Percentiles rank a stretch among this genome's conserved stretches.
Evolutionary conservation across 2,329 filamentous ascomycete species (phyloP).

Genomic region (Phyllosticta citribraziliensis): DNA sequence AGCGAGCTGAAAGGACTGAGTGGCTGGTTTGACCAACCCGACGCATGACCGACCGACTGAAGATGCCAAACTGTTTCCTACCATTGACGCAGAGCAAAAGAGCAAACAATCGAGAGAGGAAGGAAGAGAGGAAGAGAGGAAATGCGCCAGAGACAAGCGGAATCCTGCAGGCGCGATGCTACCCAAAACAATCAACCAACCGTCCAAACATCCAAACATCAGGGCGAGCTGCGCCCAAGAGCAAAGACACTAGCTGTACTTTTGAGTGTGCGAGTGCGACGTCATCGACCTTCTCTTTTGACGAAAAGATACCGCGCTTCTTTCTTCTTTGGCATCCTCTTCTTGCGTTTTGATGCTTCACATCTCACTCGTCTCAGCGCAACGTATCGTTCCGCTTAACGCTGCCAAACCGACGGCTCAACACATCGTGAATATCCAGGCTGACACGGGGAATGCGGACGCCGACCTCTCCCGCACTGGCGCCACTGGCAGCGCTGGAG

Average conservation of each 20-base stretch:
- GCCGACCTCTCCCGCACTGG: neutral
- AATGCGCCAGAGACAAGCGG: too few relatives aligned
- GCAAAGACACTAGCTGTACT: too few relatives aligned
- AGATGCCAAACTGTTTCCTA: neutral
- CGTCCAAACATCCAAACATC: too few relatives aligned
- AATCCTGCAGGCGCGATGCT: too few relatives aligned
- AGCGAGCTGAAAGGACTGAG: too few relatives aligned
- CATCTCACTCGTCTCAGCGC: neutral
- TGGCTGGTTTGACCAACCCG: too few relatives aligned
- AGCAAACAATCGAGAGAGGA: neutral
- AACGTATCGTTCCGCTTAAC: constrained; percentile 8
- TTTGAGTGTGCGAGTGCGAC: neutral
- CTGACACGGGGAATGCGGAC: neutral
- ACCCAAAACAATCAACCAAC: too few relatives aligned
- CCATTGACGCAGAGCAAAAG: neutral
- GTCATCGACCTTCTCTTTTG: neutral
- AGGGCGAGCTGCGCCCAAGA: too few relatives aligned
- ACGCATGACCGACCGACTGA: neutral
- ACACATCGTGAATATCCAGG: constrained; percentile 10
- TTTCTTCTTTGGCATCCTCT: neutral
- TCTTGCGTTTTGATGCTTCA: neutral
- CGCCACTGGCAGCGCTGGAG: neutral
- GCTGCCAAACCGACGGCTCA: constrained; percentile 6
- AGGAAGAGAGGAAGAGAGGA: neutral
- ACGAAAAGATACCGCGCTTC: neutral